Percentiles rank a stretch among this genome's conserved stretches.
Evolutionary conservation across 2,329 filamentous ascomycete species (phyloP).

Genomic region (Balansia obtecta): DNA sequence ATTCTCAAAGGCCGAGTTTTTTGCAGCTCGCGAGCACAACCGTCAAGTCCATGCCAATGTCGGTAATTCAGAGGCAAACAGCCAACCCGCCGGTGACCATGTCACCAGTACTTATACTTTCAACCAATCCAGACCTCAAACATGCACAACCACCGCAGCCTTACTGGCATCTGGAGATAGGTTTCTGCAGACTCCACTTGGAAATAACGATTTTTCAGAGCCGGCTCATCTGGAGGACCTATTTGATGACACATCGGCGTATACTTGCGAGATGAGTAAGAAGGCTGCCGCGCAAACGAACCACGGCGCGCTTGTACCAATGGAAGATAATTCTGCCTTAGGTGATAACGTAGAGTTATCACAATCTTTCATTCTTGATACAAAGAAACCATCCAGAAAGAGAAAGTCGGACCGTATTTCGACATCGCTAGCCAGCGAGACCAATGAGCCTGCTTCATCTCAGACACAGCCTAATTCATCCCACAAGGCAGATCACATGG

Average conservation of each 20-base stretch:
- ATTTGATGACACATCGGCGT: conserved; percentile 19
- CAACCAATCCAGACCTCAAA: background rate
- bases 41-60: background rate
- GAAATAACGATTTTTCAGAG: background rate
- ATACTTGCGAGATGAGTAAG: conserved; percentile 18
- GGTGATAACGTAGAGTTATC: background rate
- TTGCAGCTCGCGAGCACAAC: conserved; percentile 27
- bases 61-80: conserved; percentile 6
- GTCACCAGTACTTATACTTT: background rate
- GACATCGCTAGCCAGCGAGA: conserved; percentile 2
- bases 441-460: background rate
- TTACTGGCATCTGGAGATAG: conserved; percentile 19
- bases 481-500: background rate
- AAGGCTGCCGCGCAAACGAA: conserved; percentile 2
- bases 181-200: conserved; percentile 18
- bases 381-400: background rate
- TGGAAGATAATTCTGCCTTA: background rate
- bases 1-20: conserved; percentile 17
- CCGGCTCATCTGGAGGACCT: background rate
- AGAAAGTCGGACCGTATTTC: conserved; percentile 5
- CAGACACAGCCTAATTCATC: conserved; percentile 1
- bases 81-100: background rate
- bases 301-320: too few relatives aligned
- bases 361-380: background rate
- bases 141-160: conserved; percentile 6